A percentile compares a stretch with the other conserved stretches of the same genome.
These are phyloP conservation scores for Penicillium crustosum DNA, from an alignment of 2,329 filamentous ascomycete genomes.

Conservation along the genomic window DNA sequence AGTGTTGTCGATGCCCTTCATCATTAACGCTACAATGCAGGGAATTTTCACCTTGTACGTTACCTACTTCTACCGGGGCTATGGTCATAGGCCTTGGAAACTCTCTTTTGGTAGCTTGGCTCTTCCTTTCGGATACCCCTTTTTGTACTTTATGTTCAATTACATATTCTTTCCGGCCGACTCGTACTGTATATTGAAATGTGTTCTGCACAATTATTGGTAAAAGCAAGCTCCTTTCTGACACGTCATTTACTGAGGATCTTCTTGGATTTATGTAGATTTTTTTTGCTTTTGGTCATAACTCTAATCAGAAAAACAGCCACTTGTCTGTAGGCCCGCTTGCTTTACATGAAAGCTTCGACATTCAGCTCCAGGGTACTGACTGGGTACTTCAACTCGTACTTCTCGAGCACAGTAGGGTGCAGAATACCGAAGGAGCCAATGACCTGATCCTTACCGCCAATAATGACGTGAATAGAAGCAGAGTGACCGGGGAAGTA, in stretches of 20 bases:
- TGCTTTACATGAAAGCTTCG: slow-evolving; percentile 75
- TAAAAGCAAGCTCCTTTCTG: background rate
- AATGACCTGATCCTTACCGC: slow-evolving; percentile 71
- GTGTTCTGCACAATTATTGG: background rate
- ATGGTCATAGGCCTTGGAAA: background rate
- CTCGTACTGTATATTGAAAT: background rate
- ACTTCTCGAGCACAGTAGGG: slow-evolving; percentile 88
- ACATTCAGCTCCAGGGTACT: slow-evolving; percentile 94
- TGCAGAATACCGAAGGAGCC: slow-evolving; percentile 94
- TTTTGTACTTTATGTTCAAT: slow-evolving; percentile 1
- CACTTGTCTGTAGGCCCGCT: background rate
- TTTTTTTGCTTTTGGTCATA: slow-evolving; percentile 2
- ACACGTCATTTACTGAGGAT: background rate
- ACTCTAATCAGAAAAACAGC: background rate
- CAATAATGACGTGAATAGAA: slow-evolving; percentile 73
- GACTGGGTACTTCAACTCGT: slow-evolving; percentile 88
- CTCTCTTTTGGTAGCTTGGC: background rate
- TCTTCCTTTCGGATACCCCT: background rate
- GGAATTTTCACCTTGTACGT: background rate
- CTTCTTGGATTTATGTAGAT: background rate
- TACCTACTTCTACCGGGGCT: background rate
- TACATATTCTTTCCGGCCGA: background rate
- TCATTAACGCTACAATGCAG: background rate
- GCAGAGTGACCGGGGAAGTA: slow-evolving; percentile 91
- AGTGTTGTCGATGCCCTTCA: background rate